Evolutionary conservation across 176 grass and related monocot species (phyloP).

Genomic region (Elymus sibiricus): DNA sequence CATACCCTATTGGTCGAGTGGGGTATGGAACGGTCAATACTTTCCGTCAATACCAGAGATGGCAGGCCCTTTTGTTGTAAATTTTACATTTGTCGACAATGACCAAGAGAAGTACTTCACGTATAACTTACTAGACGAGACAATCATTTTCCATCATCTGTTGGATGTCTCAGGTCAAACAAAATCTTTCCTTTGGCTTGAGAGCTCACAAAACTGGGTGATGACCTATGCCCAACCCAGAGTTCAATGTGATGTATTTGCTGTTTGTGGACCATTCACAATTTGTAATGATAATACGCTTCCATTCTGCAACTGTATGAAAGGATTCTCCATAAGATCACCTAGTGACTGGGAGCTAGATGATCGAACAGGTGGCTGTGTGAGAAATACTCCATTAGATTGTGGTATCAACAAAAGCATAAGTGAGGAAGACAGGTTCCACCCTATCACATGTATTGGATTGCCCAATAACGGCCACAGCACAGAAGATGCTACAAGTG

Average conservation of each 20-base stretch:
- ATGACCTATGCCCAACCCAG: conserved; percentile 32
- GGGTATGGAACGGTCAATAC: conserved; percentile 46
- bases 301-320: conserved; percentile 43
- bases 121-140: conserved; percentile 32
- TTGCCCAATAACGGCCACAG: conserved; percentile 33
- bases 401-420: conserved; percentile 20
- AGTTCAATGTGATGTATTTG: conserved; percentile 42
- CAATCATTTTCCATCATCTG: not conserved
- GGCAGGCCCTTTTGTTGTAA: not conserved
- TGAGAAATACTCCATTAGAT: conserved; percentile 39
- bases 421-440: conserved; percentile 37
- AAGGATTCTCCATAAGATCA: conserved; percentile 40
- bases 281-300: conserved; percentile 33
- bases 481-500: conserved; percentile 19
- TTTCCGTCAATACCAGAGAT: conserved; percentile 42
- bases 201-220: conserved; percentile 27
- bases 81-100: conserved; percentile 36
- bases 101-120: conserved; percentile 35
- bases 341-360: conserved; percentile 33
- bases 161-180: conserved; percentile 39
- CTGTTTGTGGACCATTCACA: conserved; percentile 53
- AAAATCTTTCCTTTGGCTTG: conserved; percentile 28
- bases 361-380: conserved; percentile 48
- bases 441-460: conserved; percentile 27
- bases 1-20: conserved; percentile 28